phyloP scores from a whole-genome alignment of 208 protist genomes.

The Crithidia fasciculata region DNA sequence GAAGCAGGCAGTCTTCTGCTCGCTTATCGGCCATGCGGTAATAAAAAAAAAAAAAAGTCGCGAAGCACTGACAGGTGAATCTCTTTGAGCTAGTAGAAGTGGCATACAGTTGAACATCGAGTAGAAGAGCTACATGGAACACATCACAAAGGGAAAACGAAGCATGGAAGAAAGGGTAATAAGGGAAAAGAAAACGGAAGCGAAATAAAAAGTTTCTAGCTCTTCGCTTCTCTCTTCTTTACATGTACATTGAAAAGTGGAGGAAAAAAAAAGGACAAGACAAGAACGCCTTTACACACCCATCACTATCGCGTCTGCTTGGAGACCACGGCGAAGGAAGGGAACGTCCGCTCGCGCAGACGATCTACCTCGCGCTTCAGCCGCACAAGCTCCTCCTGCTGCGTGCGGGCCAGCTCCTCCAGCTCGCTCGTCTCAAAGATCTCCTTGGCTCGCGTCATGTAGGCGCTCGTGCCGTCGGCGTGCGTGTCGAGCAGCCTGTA shows the following conservation, averaged over 20 bases:
- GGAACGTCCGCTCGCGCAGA: conserved; percentile 87
- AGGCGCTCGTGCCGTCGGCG: conserved; percentile 45
- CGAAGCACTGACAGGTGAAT: no score
- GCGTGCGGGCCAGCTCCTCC: conserved; percentile 80
- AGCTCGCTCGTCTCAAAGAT: conserved; percentile 83
- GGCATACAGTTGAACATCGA: no score
- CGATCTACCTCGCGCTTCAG: conserved; percentile 89
- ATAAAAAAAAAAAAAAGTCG: conserved; percentile 18
- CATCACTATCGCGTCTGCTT: conserved; percentile 55
- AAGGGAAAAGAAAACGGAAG: neutral
- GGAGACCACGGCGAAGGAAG: conserved; percentile 91
- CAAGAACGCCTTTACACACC: neutral
- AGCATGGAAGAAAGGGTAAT: neutral
- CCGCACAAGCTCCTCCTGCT: conserved; percentile 87
- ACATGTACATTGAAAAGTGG: no score
- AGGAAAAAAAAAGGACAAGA: neutral
- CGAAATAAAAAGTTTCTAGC: neutral
- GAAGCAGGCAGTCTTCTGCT: no score
- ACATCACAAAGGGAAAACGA: no score
- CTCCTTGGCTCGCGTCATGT: conserved; percentile 60
- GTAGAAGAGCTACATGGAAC: no score
- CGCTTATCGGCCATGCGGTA: neutral
- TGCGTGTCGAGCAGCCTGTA: conserved; percentile 66
- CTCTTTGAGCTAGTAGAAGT: no score
- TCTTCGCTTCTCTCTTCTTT: no score